Base-by-base conservation (phyloP, 2,329 filamentous ascomycete genomes). In the Monilinia aucupariae region DNA sequence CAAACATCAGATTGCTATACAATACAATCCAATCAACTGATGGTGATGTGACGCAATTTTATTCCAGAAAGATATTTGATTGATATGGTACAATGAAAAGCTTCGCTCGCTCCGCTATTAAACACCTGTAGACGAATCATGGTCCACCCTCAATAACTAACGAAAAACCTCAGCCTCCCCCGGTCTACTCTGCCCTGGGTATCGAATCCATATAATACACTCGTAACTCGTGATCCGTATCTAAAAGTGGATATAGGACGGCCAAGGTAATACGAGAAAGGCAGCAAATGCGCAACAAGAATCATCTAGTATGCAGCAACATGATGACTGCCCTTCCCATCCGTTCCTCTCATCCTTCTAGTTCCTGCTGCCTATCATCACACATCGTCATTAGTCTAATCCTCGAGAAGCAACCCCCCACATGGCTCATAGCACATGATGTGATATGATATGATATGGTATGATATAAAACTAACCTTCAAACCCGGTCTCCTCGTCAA, bases 291-390 rank as follows among this genome's bases (percentile, higher is more conserved):
- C 15, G 7, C 0, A 9, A 53, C 71, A 72, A 43, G 4, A 9
- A 39, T 17, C 7, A 27, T 37, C 41, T 58, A 62, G 12, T 51
- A 51, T 4, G 22, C 56, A 56, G 43, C 20, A 27, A 66, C 67
- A 53, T 70, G 69, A 63, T 68, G 80, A 62, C 77, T 79, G 64
- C 85, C 84, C 45, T 86, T 83, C 2, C 88, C 88, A 74, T 91
- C 88, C 53, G 88, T 91, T 48, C 88, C 88, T 69, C 84, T 83
- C 86, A 90, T 90, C 62, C 88, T 81, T 64, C 88, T 81, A 56
- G 87, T 88, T 34, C 88, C 88, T 69, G 88, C 87, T 74, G 87
- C 88, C 85, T 89, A 62, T 49, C 59, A 30, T 50, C 7, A 25
- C 7, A 25, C 47, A n/a, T 67, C 58, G 55, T 62, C 25, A 22